phyloP scores from a whole-genome alignment of 2,329 filamentous ascomycete genomes.

The Neurospora sp. region DNA sequence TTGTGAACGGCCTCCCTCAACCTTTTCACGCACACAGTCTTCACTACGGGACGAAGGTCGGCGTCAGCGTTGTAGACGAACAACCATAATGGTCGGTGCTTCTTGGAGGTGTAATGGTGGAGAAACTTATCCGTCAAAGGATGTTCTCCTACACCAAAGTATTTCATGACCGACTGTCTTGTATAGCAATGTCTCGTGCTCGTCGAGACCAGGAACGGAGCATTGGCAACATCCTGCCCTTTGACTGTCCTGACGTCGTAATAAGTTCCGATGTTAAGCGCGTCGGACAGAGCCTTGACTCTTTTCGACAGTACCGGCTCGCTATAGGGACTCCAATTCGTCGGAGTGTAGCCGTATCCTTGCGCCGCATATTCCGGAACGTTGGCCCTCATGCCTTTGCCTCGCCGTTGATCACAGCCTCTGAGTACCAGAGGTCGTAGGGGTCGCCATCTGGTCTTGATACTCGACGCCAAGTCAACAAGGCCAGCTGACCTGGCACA shows the following conservation, averaged over 20 bases:
- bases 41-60: background rate
- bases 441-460: background rate
- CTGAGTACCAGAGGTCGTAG: background rate
- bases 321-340: background rate
- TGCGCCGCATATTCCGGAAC: background rate
- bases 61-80: constrained; percentile 2
- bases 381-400: background rate
- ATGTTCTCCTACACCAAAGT: constrained; percentile 25
- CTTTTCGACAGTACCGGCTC: background rate
- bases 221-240: background rate
- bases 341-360: background rate
- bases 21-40: background rate
- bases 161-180: constrained; percentile 13
- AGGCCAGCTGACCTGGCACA: background rate
- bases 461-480: background rate
- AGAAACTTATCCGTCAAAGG: constrained; percentile 17
- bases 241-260: background rate
- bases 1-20: background rate
- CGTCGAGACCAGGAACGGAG: background rate
- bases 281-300: background rate
- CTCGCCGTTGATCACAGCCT: background rate
- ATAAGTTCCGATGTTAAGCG: background rate
- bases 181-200: background rate
- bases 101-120: constrained; percentile 7
- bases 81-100: constrained; percentile 7